Evolutionary conservation across 2,329 filamentous ascomycete genomes (phyloP), one percentile per base, ranked within the genome.

Genomic region (Talaromyces sp.): DNA sequence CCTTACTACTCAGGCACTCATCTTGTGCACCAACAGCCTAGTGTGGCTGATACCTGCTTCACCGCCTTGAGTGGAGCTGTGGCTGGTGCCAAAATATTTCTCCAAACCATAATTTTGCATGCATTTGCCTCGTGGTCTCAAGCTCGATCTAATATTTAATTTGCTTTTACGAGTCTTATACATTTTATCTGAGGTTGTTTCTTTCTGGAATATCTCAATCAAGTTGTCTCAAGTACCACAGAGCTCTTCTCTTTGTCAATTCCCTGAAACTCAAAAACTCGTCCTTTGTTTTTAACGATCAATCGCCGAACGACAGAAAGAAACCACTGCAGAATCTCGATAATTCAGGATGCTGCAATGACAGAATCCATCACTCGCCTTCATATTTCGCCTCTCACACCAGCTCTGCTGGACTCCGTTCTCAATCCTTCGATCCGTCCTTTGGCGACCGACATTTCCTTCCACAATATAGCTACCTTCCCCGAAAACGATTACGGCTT

Each of bases 401-500:
- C 89, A 45, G 86, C 89, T 7, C 85, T 98, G 19, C 82, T 95
- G 65, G 84, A 86, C 64, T 83, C 89, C 58, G 86, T 96, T 67
- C 78, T 99, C 58, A 88, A 91, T 25, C 82, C 89, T 0, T 85
- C 89, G 0, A 74, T 91, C 15, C 85, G 88, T 40, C 83, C 87
- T 15, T 81, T 82, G 54, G 92, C 91, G 22, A 87, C 88, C 67
- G 91, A 93, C 74, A 86, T 97, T 61, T 97, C 93, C n/a, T 97
- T 90, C 79, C 94, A 98, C 78, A 83, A 83, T 5, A 80, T 97
- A 70, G 86, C 92, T 74, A 93, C 93, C 0, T 97, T 96, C 69
- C 94, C 94, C 15, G 95, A 99, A 70, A 90, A 88, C 75, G 89
- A 87, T 62, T 99, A 92, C 87, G 95, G 94, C 64, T 99, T 91